Evolutionary conservation across 805 yeast genomes (phyloP).

Genomic region (Candida germanica): DNA sequence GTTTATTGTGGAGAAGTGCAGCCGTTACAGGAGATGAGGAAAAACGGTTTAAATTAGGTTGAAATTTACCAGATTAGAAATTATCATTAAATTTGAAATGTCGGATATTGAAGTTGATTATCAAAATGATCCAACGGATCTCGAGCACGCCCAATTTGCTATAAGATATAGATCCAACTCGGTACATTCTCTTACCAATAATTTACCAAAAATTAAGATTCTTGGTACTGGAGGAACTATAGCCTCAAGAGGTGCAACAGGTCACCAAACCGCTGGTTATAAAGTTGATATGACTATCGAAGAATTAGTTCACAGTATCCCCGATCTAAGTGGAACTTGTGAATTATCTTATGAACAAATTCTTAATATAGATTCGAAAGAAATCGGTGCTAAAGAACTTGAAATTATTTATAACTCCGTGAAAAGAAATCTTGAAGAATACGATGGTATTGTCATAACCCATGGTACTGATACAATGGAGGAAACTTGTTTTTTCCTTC

Average conservation of each 20-base stretch:
- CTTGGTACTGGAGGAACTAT: constrained; percentile 48
- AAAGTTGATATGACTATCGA: constrained; percentile 44
- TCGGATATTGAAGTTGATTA: constrained; percentile 11
- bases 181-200: neutral
- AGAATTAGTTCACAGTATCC: constrained; percentile 51
- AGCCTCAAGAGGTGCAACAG: constrained; percentile 38
- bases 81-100: too few relatives aligned
- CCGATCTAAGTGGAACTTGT: constrained; percentile 53
- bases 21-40: constrained; percentile 1
- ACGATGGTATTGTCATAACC: constrained; percentile 61
- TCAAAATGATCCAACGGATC: constrained; percentile 23
- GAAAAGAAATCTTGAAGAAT: constrained; percentile 39
- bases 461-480: constrained; percentile 74
- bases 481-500: constrained; percentile 64
- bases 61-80: too few relatives aligned
- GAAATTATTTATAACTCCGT: constrained; percentile 46
- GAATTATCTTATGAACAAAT: constrained; percentile 61
- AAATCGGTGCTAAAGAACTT: constrained; percentile 47
- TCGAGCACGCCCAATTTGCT: constrained; percentile 32
- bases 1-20: too few relatives aligned
- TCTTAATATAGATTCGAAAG: constrained; percentile 60
- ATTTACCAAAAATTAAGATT: constrained; percentile 36
- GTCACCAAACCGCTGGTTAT: constrained; percentile 44
- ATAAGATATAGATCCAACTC: constrained; percentile 36
- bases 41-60: too few relatives aligned